phyloP scores from a whole-genome alignment of 345 rosid species.

The Garcia nutans region DNA sequence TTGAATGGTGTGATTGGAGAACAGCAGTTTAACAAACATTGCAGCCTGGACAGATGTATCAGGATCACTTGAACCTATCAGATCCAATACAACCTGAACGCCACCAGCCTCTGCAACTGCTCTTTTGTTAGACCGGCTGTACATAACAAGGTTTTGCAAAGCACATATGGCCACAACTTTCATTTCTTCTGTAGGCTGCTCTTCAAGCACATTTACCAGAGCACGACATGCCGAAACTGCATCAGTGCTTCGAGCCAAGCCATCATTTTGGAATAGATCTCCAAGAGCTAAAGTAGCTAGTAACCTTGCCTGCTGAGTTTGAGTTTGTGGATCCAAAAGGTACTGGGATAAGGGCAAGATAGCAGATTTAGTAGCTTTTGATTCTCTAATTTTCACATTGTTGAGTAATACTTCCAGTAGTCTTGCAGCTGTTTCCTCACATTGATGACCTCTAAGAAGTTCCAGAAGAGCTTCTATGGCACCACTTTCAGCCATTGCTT shows the following conservation, averaged over 20 bases:
- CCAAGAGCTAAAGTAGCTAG: constrained; percentile 96
- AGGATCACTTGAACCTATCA: constrained; percentile 90
- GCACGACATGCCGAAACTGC: constrained; percentile 98
- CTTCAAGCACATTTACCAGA: constrained; percentile 93
- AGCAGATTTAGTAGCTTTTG: constrained; percentile 87
- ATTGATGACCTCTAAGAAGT: constrained; percentile 91
- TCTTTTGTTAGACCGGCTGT: constrained; percentile 93
- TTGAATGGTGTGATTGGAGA: constrained; percentile 96
- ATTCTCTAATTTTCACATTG: constrained; percentile 93
- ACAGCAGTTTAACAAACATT: constrained; percentile 88
- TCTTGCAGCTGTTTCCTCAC: constrained; percentile 96
- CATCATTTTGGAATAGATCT: constrained; percentile 93
- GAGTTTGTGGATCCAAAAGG: constrained; percentile 98
- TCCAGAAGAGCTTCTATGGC: constrained; percentile 97
- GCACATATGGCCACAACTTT: constrained; percentile 99
- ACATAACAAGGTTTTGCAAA: constrained; percentile 93
- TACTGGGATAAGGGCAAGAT: constrained; percentile 90
- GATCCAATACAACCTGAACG: constrained; percentile 92
- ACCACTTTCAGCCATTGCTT: constrained; percentile 99
- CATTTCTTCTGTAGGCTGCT: constrained; percentile 99
- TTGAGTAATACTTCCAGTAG: constrained; percentile 89
- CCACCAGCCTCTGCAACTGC: constrained; percentile 99
- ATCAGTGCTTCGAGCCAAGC: constrained; percentile 92
- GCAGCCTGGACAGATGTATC: constrained; percentile 99
- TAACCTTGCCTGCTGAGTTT: constrained; percentile 91